Evolutionary conservation across 352 stramenopile genomes (phyloP), one percentile per base, ranked within the genome.

Genomic region (Thraustotheca clavata): DNA sequence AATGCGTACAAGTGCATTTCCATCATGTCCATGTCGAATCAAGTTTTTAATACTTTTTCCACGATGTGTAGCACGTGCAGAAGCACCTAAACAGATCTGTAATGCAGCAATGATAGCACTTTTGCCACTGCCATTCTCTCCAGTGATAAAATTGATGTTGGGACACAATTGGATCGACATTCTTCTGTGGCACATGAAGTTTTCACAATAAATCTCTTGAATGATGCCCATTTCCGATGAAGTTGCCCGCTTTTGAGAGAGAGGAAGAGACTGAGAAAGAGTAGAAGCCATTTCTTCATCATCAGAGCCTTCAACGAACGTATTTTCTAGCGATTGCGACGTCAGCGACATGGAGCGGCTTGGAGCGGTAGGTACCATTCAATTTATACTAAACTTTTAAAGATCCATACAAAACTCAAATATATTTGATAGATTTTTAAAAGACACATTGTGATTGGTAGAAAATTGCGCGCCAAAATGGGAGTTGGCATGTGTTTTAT

Each of bases 161-260:
- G 78, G 80, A 38, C 72, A 76, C 18, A 98, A 69, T 9, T 87
- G 69, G 20, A 98, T 80, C 0, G 76, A 81, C 52, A 98, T 75
- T 62, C 96, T 96, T 52, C 85, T 87, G 68, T 98, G 95, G 73
- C 94, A 99, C 96, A 99, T 99, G 73, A 99, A 99, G 71, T 99
- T 98, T 69, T 98, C 91, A 48, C 91, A 91, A 76, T 97, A 97
- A 32, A 98, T 96, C 67, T 95, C 83, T 20, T 94, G 79, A 38
- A 99, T 96, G 34, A 98, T 83, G 4, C 96, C 96, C 62, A 96
- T 93, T 68, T 98, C 80, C 6, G 57, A 65, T 24, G 16, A 35
- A 46, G 16, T 6, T 14, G 43, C 43, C 7, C 16, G 38, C 38
- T 43, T n/a, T n/a, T n/a, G n/a, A n/a, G n/a, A n/a, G n/a, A n/a